These are phyloP conservation scores for Cyclostephanos invisitatus DNA, from an alignment of 108 stramenopile species.

Conservation along the genomic window DNA sequence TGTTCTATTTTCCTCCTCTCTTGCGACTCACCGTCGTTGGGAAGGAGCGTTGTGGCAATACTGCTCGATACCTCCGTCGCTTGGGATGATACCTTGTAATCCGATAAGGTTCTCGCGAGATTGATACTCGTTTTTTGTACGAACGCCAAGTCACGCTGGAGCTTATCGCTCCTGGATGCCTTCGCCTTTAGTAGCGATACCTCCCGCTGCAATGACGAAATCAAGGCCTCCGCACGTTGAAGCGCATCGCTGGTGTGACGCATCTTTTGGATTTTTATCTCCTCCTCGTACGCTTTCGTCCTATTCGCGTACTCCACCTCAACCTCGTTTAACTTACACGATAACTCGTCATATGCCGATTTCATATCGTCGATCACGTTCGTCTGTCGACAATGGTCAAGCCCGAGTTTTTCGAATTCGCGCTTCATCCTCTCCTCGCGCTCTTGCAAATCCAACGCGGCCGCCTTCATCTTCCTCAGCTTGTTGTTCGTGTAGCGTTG, in stretches of 20 bases:
- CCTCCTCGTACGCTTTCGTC: conserved; percentile 16
- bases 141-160: conserved; percentile 16
- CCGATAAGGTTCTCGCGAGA: conserved; percentile 12
- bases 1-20: conserved; percentile 24
- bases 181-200: neutral
- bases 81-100: conserved; percentile 7
- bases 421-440: conserved; percentile 14
- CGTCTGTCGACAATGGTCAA: conserved; percentile 12
- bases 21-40: neutral
- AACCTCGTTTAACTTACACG: conserved; percentile 23
- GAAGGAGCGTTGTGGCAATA: neutral
- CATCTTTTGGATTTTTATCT: conserved; percentile 5
- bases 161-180: conserved; percentile 9
- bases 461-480: conserved; percentile 10
- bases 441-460: conserved; percentile 9
- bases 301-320: conserved; percentile 19
- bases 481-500: conserved; percentile 33
- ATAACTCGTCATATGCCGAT: conserved; percentile 19
- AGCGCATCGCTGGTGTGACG: conserved; percentile 11
- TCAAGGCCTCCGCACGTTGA: conserved; percentile 7
- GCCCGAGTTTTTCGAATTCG: conserved; percentile 7
- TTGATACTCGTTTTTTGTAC: neutral
- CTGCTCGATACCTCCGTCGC: conserved; percentile 4
- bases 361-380: conserved; percentile 19
- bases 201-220: conserved; percentile 11